Evolutionary conservation across 176 grass and related monocot species (phyloP).

Genomic region (Urochloa ruziziensis): DNA sequence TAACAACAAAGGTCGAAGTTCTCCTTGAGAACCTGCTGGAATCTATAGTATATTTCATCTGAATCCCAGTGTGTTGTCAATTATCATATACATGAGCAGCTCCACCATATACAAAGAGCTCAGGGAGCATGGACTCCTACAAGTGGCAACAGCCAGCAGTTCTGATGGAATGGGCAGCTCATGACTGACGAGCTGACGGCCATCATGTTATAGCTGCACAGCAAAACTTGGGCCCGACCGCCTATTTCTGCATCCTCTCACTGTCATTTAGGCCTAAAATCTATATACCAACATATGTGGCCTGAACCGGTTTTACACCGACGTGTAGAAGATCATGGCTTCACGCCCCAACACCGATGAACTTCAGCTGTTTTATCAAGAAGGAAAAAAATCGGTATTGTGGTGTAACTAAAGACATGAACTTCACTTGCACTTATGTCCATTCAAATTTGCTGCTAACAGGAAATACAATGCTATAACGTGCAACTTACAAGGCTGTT

Average conservation of each 20-base stretch:
- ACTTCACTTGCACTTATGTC: not conserved
- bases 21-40: not conserved
- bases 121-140: not conserved
- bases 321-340: not conserved
- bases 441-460: not conserved
- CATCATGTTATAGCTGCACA: not conserved
- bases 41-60: constrained; percentile 25
- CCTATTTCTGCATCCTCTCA: not conserved
- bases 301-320: not conserved
- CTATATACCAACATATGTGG: not conserved
- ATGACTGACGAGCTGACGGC: not conserved
- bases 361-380: constrained; percentile 34
- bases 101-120: constrained; percentile 10
- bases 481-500: constrained; percentile 80
- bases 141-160: not conserved
- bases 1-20: not conserved
- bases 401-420: not conserved
- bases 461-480: not conserved
- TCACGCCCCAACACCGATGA: constrained; percentile 40
- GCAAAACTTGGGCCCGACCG: not conserved
- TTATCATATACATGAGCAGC: constrained; percentile 30
- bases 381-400: not conserved
- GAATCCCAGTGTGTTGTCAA: not conserved
- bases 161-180: not conserved
- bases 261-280: not conserved